A percentile compares a stretch with the other conserved stretches of the same genome.
Evolutionary conservation across 2,329 filamentous ascomycete genomes (phyloP).

Genomic region (Colletotrichum spinosum): DNA sequence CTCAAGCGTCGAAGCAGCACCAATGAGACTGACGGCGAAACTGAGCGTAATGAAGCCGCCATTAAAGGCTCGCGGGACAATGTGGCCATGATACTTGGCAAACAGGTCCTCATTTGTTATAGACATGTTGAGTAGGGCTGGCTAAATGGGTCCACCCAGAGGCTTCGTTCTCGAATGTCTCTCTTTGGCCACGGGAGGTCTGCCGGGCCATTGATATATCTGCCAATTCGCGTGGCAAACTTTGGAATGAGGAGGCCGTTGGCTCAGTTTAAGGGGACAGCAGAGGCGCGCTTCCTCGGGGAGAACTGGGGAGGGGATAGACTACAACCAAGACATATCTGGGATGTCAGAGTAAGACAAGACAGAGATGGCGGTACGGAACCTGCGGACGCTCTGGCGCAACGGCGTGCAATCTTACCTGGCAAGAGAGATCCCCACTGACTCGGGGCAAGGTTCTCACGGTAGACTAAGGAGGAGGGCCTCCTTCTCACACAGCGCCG

Average conservation of each 20-base stretch:
- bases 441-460: conserved; percentile 5
- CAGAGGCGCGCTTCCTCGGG: conserved; percentile 11
- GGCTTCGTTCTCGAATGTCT: conserved; percentile 28
- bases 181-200: conserved; percentile 12
- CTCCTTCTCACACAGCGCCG: conserved; percentile 12
- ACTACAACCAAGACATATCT: conserved; percentile 30
- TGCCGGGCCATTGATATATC: conserved; percentile 23
- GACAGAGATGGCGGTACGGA: conserved; percentile 30
- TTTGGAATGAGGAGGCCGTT: conserved; percentile 12
- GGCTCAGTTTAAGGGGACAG: conserved; percentile 14
- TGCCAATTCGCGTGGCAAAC: conserved; percentile 23
- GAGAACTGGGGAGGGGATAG: conserved; percentile 2
- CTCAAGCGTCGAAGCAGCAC: conserved; percentile 83
- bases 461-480: conserved; percentile 10
- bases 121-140: conserved; percentile 26
- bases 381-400: conserved; percentile 26
- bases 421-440: conserved; percentile 10
- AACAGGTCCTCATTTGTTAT: conserved; percentile 46
- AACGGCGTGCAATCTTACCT: conserved; percentile 12
- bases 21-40: conserved; percentile 80
- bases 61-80: conserved; percentile 63
- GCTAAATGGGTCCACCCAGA: conserved; percentile 18
- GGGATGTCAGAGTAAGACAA: conserved; percentile 35
- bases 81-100: conserved; percentile 54
- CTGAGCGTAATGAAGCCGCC: conserved; percentile 77